phyloP scores from a whole-genome alignment of 2,329 filamentous ascomycete species.

The Talaromyces sp. region DNA sequence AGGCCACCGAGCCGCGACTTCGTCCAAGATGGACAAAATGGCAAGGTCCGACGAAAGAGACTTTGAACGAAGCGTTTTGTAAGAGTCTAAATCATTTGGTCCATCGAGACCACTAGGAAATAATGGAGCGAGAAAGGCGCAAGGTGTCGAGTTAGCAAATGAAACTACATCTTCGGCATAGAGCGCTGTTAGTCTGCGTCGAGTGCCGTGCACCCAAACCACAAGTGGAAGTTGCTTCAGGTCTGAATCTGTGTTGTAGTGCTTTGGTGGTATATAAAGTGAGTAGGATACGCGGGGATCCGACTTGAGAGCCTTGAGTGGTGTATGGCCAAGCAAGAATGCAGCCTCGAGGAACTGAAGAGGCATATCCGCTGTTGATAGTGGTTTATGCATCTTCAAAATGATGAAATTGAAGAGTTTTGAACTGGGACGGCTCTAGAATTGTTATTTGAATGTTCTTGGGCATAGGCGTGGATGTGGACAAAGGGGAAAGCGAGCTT shows the following conservation, averaged over 20 bases:
- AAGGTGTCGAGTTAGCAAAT: slow-evolving; percentile 29
- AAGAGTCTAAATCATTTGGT: slow-evolving; percentile 32
- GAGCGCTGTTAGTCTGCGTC: slow-evolving; percentile 23
- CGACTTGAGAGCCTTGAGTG: slow-evolving; percentile 22
- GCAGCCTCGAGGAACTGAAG: slow-evolving; percentile 28
- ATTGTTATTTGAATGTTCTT: background rate
- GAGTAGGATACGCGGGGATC: slow-evolving; percentile 33
- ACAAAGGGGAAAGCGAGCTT: background rate
- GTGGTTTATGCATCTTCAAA: background rate
- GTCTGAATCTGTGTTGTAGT: slow-evolving; percentile 22
- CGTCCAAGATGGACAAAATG: slow-evolving; percentile 32
- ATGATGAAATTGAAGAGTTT: background rate
- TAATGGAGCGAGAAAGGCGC: slow-evolving; percentile 32
- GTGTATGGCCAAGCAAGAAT: slow-evolving; percentile 30
- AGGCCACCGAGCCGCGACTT: slow-evolving; percentile 30
- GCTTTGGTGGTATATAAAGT: slow-evolving; percentile 29
- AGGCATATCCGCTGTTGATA: slow-evolving; percentile 3
- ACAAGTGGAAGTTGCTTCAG: slow-evolving; percentile 27
- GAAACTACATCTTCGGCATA: slow-evolving; percentile 19
- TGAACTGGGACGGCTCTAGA: background rate
- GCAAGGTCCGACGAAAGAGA: slow-evolving; percentile 30
- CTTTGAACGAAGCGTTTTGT: slow-evolving; percentile 28
- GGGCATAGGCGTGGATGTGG: background rate
- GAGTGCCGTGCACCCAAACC: slow-evolving; percentile 33
- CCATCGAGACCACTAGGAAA: slow-evolving; percentile 34